These are phyloP conservation scores for Rhodotorula mucilaginosa DNA, from an alignment of 1,284 basidiomycete genomes.

Conservation along the genomic window DNA sequence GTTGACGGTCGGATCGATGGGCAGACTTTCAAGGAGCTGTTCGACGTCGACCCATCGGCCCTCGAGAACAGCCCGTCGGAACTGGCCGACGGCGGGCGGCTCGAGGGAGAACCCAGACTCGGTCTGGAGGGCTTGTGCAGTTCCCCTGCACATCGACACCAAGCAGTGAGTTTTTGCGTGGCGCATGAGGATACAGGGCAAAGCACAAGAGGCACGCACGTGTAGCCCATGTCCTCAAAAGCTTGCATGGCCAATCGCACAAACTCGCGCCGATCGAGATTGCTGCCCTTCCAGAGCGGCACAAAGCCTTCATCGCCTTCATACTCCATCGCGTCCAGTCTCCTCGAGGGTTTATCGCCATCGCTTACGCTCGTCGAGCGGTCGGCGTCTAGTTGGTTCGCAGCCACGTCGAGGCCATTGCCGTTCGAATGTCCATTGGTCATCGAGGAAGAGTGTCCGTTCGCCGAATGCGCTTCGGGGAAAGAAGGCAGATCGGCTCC, in stretches of 20 bases:
- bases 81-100: slow-evolving; percentile 70
- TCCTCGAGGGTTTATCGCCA: not conserved
- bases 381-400: not conserved
- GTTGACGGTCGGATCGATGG: slow-evolving; percentile 40
- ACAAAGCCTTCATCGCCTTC: slow-evolving; percentile 39
- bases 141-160: slow-evolving; percentile 61
- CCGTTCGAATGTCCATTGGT: slow-evolving; percentile 12
- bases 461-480: not conserved
- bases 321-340: slow-evolving; percentile 26
- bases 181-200: not conserved
- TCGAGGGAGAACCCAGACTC: slow-evolving; percentile 92
- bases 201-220: slow-evolving; percentile 59
- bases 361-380: not conserved
- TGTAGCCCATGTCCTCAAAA: slow-evolving; percentile 86
- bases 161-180: not conserved
- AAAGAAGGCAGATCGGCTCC: not conserved
- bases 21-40: slow-evolving; percentile 59
- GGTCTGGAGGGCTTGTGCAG: slow-evolving; percentile 79
- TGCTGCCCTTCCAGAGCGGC: slow-evolving; percentile 50
- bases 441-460: slow-evolving; percentile 10
- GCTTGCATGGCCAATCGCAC: slow-evolving; percentile 87
- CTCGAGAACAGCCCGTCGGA: slow-evolving; percentile 75
- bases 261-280: slow-evolving; percentile 82
- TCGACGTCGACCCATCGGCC: slow-evolving; percentile 84
- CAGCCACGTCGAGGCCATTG: not conserved